A percentile compares a stretch with the other conserved stretches of the same genome.
phyloP scores from a whole-genome alignment of 1,284 basidiomycete species.

The Papiliotrema laurentii region DNA sequence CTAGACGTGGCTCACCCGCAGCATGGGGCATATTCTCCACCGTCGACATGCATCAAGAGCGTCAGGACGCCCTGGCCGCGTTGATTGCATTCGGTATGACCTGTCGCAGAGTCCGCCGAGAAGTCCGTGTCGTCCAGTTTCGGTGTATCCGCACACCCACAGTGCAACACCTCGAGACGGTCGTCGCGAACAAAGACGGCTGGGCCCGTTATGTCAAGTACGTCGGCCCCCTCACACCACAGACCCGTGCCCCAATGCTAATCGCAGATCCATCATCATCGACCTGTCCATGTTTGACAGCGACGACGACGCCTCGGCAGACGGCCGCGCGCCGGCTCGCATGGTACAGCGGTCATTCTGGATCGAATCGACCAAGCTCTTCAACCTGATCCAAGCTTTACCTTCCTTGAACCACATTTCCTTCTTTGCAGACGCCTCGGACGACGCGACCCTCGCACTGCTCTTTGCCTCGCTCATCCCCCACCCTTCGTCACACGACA shows the following conservation, averaged over 20 bases:
- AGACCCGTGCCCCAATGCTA: background rate
- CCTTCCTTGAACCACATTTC: conserved; percentile 37
- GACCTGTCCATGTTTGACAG: conserved; percentile 41
- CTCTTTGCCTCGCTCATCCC: conserved; percentile 32
- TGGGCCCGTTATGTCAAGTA: conserved; percentile 40
- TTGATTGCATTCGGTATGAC: conserved; percentile 33
- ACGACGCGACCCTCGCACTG: conserved; percentile 41
- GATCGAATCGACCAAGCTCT: conserved; percentile 34
- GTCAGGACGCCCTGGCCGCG: conserved; percentile 27
- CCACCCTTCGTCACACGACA: conserved; percentile 21
- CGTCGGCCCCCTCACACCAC: background rate
- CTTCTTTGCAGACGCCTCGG: conserved; percentile 44
- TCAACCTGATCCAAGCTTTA: conserved; percentile 26
- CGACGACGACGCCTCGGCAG: conserved; percentile 12
- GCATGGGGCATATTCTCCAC: conserved; percentile 43
- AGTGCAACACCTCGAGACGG: conserved; percentile 19
- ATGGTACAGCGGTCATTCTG: conserved; percentile 40
- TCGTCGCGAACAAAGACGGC: conserved; percentile 22
- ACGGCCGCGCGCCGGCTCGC: conserved; percentile 1
- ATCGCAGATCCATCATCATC: conserved; percentile 34
- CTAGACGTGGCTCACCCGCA: conserved; percentile 6
- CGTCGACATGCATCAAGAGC: conserved; percentile 37
- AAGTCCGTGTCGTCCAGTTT: conserved; percentile 35
- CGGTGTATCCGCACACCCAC: conserved; percentile 33
- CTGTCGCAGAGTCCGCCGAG: conserved; percentile 26